Evolutionary conservation across 106 monocot species (phyloP).

Genomic region (Dioscorea zingiberensis): DNA sequence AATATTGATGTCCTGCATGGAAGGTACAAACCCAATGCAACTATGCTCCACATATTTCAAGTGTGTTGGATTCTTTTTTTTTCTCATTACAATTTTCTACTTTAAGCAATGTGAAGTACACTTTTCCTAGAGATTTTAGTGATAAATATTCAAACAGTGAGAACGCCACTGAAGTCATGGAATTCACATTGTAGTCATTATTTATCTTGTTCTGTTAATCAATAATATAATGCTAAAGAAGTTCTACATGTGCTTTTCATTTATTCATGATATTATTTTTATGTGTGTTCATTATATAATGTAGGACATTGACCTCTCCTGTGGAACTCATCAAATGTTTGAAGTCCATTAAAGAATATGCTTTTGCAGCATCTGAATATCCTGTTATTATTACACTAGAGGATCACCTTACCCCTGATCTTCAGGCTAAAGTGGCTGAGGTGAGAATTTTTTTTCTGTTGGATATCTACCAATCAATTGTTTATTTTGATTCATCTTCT

Average conservation of each 20-base stretch:
- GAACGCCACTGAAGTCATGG: too few species aligned
- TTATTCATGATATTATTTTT: background rate
- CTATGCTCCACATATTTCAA: too few species aligned
- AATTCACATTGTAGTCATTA: too few species aligned
- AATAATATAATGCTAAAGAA: too few species aligned
- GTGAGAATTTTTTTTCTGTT: conserved; percentile 17
- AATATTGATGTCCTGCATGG: conserved; percentile 55
- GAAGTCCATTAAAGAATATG: conserved; percentile 56
- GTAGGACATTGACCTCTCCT: conserved; percentile 60
- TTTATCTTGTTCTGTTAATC: too few species aligned
- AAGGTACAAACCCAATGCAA: conserved; percentile 37
- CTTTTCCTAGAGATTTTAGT: too few species aligned
- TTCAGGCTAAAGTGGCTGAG: conserved; percentile 79
- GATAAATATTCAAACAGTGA: too few species aligned
- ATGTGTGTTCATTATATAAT: background rate
- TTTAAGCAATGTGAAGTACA: too few species aligned
- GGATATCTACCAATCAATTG: background rate
- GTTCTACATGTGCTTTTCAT: too few species aligned
- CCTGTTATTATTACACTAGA: conserved; percentile 65
- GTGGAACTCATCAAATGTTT: conserved; percentile 61
- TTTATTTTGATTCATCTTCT: background rate
- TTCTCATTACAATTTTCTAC: too few species aligned
- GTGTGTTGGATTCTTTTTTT: too few species aligned
- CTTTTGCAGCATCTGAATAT: conserved; percentile 54
- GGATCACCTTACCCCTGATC: conserved; percentile 73